A percentile compares a stretch with the other conserved stretches of the same genome.
Evolutionary conservation across 176 grass and related monocot genomes (phyloP).

Genomic region (Carex parvula): DNA sequence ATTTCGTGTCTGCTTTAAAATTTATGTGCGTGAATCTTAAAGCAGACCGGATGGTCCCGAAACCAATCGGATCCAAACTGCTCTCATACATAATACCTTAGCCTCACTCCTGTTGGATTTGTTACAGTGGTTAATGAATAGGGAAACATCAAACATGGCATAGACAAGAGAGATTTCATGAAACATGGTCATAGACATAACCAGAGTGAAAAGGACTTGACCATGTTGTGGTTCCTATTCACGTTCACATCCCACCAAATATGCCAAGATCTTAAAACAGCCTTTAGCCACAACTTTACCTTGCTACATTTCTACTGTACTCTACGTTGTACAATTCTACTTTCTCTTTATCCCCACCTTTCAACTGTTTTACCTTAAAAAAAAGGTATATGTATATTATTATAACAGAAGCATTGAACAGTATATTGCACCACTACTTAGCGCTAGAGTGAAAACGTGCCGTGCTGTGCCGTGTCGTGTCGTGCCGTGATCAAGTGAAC

Average conservation of each 20-base stretch:
- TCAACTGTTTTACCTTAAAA: background rate
- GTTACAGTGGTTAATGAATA: background rate
- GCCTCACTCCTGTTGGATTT: background rate
- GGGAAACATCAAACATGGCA: background rate
- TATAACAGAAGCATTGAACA: background rate
- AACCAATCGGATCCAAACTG: too few relatives aligned
- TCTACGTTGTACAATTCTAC: background rate
- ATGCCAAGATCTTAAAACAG: constrained; percentile 23
- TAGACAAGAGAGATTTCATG: background rate
- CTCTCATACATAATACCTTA: background rate
- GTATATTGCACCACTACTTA: too few relatives aligned
- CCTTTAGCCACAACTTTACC: background rate
- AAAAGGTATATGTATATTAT: background rate
- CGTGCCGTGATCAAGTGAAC: too few relatives aligned
- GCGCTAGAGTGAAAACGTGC: too few relatives aligned
- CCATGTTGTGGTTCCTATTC: constrained; percentile 3
- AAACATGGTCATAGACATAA: background rate
- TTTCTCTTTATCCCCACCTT: background rate
- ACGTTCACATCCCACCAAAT: background rate
- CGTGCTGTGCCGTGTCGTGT: too few relatives aligned
- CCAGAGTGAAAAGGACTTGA: constrained; percentile 10
- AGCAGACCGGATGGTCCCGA: too few relatives aligned
- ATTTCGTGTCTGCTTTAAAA: too few relatives aligned
- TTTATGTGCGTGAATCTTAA: too few relatives aligned
- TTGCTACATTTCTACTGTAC: background rate